Conservation (phyloP, 352 stramenopile species). For the Phytophthora litchii region DNA sequence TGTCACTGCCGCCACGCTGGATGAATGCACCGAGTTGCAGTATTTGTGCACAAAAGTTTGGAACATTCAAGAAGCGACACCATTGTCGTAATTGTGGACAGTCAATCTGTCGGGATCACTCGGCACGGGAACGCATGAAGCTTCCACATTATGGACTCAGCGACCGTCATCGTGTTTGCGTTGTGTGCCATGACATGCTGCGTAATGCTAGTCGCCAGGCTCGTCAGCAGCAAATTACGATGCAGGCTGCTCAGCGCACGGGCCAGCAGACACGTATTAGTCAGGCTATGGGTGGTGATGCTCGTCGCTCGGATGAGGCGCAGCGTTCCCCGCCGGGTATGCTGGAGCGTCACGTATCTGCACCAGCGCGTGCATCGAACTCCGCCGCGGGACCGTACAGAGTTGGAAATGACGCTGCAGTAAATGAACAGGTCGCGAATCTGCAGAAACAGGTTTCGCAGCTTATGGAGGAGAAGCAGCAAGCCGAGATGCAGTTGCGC, state of each 20-base stretch:
- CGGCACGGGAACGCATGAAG: constrained; percentile 79
- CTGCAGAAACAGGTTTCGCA: constrained; percentile 86
- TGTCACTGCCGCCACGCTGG: constrained; percentile 82
- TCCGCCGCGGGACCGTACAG: constrained; percentile 16
- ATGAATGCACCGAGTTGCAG: constrained; percentile 84
- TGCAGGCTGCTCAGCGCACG: constrained; percentile 36
- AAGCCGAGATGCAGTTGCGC: constrained; percentile 77
- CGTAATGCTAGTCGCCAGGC: constrained; percentile 54
- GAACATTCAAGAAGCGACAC: constrained; percentile 83
- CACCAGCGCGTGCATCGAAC: constrained; percentile 54
- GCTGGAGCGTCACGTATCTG: constrained; percentile 80
- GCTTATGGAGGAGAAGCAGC: constrained; percentile 87
- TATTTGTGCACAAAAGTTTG: constrained; percentile 86
- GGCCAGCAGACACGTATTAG: constrained; percentile 24
- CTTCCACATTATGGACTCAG: constrained; percentile 83
- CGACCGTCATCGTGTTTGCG: constrained; percentile 83
- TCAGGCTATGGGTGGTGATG: constrained; percentile 29
- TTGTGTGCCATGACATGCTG: constrained; percentile 79
- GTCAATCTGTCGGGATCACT: constrained; percentile 87
- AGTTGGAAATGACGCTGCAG: constrained; percentile 44
- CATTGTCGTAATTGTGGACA: constrained; percentile 89
- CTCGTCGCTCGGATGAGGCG: constrained; percentile 67
- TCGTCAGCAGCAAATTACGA: constrained; percentile 35
- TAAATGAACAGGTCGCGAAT: constrained; percentile 82
- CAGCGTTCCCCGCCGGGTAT: constrained; percentile 40